A percentile compares a stretch with the other conserved stretches of the same genome.
Conservation (phyloP, 768 basidiomycete species). For the Neoboletus magnificus region DNA sequence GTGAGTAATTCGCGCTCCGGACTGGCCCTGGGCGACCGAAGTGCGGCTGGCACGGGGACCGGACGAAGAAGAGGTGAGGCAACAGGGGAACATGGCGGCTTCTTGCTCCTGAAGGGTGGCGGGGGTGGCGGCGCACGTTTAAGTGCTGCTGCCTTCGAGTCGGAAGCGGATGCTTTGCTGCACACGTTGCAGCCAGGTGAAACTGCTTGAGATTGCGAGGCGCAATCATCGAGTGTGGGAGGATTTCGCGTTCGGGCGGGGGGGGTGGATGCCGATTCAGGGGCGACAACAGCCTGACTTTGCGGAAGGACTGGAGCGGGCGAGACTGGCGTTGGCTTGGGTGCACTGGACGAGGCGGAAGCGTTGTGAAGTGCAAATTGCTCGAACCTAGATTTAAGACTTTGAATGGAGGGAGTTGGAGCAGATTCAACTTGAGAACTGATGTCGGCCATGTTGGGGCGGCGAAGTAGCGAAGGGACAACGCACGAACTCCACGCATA, state of each 20-base stretch:
- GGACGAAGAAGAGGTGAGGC: slow-evolving; percentile 54
- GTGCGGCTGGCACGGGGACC: slow-evolving; percentile 38
- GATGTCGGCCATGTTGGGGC: slow-evolving; percentile 15
- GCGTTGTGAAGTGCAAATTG: slow-evolving; percentile 49
- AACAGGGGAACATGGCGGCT: slow-evolving; percentile 35
- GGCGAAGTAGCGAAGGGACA: neutral
- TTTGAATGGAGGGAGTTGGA: slow-evolving; percentile 62
- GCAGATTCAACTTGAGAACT: slow-evolving; percentile 46
- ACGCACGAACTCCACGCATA: neutral
- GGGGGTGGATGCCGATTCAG: slow-evolving; percentile 34
- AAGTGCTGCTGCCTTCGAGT: slow-evolving; percentile 39
- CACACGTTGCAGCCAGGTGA: slow-evolving; percentile 37
- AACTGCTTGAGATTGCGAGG: slow-evolving; percentile 18
- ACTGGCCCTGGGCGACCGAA: slow-evolving; percentile 19
- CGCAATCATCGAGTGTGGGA: slow-evolving; percentile 18
- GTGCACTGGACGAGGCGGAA: neutral
- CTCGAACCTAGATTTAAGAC: slow-evolving; percentile 68
- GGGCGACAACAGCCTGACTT: slow-evolving; percentile 16
- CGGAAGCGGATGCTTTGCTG: slow-evolving; percentile 51
- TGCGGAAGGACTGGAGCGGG: slow-evolving; percentile 6
- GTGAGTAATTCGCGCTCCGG: slow-evolving; percentile 13
- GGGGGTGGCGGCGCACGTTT: slow-evolving; percentile 61
- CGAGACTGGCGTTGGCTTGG: slow-evolving; percentile 1
- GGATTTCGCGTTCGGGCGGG: slow-evolving; percentile 41
- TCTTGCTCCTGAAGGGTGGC: slow-evolving; percentile 39